These are phyloP conservation scores for Guyanaporus albipodus DNA, from an alignment of 768 basidiomycete species.

Conservation along the genomic window DNA sequence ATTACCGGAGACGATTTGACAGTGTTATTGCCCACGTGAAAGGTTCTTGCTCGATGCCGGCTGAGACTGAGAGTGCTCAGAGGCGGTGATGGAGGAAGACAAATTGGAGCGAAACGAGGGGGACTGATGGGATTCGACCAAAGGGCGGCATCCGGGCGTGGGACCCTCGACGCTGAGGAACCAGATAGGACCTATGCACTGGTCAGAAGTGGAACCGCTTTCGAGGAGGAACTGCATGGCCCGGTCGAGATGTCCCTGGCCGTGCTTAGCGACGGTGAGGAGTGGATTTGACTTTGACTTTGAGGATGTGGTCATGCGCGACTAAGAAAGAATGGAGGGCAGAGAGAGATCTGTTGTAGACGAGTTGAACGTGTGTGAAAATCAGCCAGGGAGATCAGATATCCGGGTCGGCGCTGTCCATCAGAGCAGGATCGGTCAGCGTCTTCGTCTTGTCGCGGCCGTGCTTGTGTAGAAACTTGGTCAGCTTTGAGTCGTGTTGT, in stretches of 20 bases:
- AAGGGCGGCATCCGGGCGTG: constrained; percentile 35
- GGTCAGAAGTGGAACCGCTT: constrained; percentile 81
- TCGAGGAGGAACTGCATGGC: constrained; percentile 87
- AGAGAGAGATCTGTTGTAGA: constrained; percentile 72
- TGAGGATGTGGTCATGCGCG: constrained; percentile 45
- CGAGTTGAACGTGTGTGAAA: constrained; percentile 70
- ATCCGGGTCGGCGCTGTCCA: constrained; percentile 49
- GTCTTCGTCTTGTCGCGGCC: constrained; percentile 59
- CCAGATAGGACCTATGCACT: constrained; percentile 83
- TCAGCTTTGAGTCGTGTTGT: constrained; percentile 50
- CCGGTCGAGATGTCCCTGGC: constrained; percentile 75
- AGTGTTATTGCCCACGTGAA: too few relatives aligned
- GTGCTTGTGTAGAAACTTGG: constrained; percentile 67
- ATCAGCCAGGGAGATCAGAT: constrained; percentile 75
- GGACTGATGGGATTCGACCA: constrained; percentile 37
- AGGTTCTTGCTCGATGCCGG: constrained; percentile 30
- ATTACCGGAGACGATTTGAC: constrained; percentile 70
- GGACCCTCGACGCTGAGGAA: constrained; percentile 76
- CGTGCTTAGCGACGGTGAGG: constrained; percentile 66
- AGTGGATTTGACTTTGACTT: constrained; percentile 49
- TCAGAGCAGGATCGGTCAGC: constrained; percentile 39
- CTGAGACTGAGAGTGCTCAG: constrained; percentile 37
- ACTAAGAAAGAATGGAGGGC: constrained; percentile 52
- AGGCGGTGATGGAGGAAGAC: constrained; percentile 36
- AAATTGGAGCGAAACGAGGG: constrained; percentile 42